Conservation (phyloP, 2,329 filamentous ascomycete genomes). For the Beauveria asiatica region DNA sequence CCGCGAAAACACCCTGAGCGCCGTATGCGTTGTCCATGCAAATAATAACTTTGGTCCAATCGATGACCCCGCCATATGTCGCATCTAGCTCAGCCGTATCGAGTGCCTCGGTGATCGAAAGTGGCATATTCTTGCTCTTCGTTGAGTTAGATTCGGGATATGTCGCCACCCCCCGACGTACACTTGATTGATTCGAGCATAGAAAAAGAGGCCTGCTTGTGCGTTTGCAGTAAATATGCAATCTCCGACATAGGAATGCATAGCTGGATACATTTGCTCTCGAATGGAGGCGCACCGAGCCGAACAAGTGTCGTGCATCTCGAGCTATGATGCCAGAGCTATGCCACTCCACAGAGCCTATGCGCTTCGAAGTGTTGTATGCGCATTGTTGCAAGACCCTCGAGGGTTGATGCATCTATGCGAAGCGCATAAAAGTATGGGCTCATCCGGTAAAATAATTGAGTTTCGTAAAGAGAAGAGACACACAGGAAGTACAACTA, state of each 20-base stretch:
- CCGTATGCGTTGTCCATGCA: background rate
- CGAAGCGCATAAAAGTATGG: background rate
- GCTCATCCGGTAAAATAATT: background rate
- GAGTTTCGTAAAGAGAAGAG: background rate
- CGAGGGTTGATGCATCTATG: conserved; percentile 5
- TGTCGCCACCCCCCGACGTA: background rate
- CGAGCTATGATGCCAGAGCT: background rate
- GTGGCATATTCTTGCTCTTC: background rate
- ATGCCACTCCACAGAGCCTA: background rate
- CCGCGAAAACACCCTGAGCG: background rate
- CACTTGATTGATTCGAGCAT: background rate
- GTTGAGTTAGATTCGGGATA: background rate
- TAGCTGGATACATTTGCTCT: no score
- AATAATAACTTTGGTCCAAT: background rate
- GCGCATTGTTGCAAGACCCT: conserved; percentile 3
- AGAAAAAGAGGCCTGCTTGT: background rate
- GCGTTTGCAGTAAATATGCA: background rate
- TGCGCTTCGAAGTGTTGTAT: background rate
- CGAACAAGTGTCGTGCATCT: background rate
- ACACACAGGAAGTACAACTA: background rate
- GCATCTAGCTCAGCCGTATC: background rate
- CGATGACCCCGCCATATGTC: background rate
- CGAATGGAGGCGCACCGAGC: background rate
- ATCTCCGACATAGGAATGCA: background rate
- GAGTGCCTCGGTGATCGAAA: background rate